Base-by-base conservation (phyloP, 2,329 filamentous ascomycete species). In the Pseudogymnoascus destructans region DNA sequence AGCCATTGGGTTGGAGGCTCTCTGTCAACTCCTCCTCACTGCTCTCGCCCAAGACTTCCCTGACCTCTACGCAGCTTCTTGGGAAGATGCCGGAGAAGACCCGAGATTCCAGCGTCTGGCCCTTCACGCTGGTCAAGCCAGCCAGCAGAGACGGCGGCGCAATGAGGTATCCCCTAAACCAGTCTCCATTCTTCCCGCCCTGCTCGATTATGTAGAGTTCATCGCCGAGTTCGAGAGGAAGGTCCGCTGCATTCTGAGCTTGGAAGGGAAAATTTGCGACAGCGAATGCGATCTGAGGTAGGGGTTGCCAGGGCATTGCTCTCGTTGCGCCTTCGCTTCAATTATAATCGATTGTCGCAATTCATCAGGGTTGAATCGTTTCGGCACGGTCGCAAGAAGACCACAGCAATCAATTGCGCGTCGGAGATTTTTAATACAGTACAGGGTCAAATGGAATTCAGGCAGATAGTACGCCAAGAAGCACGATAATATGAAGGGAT, bases 21-120 rank as follows among this genome's bases (percentile, higher is more conserved):
- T 73, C 72, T 58, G 63, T 57, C 62, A 61, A 58, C 32, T 61
- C 52, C 63, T 67, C 69, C 10, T 79, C 76, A 58, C 86, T 84
- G 4, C 77, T 74, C 61, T 92, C 89, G 61, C 88, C 90, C 33
- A 98, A 79, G 58, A 95, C 84, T 73, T 98, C 93, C 64, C 92
- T 84, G 60, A 98, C 85, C 72, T 98, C 90, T 59, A 98, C 92
- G 66, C 92, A 98, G 70, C 86, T 93, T 64, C 87, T 81, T 9
- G 93, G 93, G 69, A 98, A 98, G 67, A 98, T 95, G 66, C 93
- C 93, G n/a, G 91, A 95, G 70, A 97, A 98, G 60, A 98, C 93
- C 63, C 93, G 84, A 60, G 92, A 90, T 73, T 97, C 92, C 30
- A 97, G 82, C 0, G 91, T 95, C 71, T 96, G 89, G 54, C 93